These are phyloP conservation scores for Cubamyces sp. DNA, from an alignment of 768 basidiomycete species.

Conservation along the genomic window DNA sequence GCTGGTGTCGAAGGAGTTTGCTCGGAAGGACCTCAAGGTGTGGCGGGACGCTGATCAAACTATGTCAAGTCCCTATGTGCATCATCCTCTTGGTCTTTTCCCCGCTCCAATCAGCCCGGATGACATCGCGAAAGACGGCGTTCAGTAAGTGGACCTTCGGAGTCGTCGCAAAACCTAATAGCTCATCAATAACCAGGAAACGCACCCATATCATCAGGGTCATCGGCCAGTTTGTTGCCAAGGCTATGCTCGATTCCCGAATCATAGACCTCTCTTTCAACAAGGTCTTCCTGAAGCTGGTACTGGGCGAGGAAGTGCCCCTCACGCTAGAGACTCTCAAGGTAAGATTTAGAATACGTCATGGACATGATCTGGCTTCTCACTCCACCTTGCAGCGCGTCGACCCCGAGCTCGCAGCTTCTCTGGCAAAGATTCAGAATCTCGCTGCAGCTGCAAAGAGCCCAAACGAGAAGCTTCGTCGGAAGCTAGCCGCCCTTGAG, in stretches of 20 bases:
- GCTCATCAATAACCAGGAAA: constrained; percentile 55
- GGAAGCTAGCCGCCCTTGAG: constrained; percentile 37
- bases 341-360: constrained; percentile 44
- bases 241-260: constrained; percentile 94
- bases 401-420: constrained; percentile 84
- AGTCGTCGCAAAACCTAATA: neutral
- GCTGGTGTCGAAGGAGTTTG: constrained; percentile 95
- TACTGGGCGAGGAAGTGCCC: constrained; percentile 86
- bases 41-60: constrained; percentile 86
- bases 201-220: constrained; percentile 84
- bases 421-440: constrained; percentile 76
- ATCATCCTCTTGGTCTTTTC: constrained; percentile 85
- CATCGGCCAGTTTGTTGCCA: constrained; percentile 95
- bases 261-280: constrained; percentile 97
- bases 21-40: constrained; percentile 81
- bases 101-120: constrained; percentile 79
- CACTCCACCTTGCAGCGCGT: constrained; percentile 58
- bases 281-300: constrained; percentile 90
- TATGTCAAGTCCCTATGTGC: constrained; percentile 70
- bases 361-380: too few relatives aligned
- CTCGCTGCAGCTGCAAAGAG: constrained; percentile 54
- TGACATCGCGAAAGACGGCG: constrained; percentile 72
- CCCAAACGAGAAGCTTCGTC: constrained; percentile 49
- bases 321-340: constrained; percentile 82
- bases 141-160: constrained; percentile 56